phyloP scores from a whole-genome alignment of 176 grass and related monocot species.

The Aegilops sharonensis region DNA sequence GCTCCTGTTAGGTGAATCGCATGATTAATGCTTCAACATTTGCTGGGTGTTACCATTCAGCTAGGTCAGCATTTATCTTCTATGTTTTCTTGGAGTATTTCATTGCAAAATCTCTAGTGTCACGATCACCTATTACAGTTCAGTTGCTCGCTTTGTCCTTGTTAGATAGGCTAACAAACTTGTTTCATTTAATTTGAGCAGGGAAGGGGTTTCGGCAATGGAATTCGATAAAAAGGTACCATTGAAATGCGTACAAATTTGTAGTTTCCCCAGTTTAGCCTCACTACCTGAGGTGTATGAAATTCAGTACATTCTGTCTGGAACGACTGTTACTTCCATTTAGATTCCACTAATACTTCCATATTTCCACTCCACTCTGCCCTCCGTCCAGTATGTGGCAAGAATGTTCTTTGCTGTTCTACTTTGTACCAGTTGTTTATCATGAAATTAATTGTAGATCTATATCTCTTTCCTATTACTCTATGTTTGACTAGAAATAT shows the following conservation, averaged over 20 bases:
- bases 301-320: background rate
- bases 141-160: background rate
- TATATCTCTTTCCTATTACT: background rate
- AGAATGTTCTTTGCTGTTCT: background rate
- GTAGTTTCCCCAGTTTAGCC: constrained; percentile 28
- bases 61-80: constrained; percentile 38
- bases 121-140: background rate
- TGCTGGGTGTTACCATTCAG: constrained; percentile 14
- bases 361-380: background rate
- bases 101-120: background rate
- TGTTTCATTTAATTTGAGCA: constrained; percentile 47
- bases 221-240: constrained; percentile 92
- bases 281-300: background rate
- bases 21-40: constrained; percentile 33
- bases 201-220: constrained; percentile 66
- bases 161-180: constrained; percentile 15
- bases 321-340: background rate
- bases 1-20: constrained; percentile 40
- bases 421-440: background rate
- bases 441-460: background rate
- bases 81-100: background rate
- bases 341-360: background rate
- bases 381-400: background rate
- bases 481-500: constrained; percentile 3
- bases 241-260: constrained; percentile 2